These are phyloP conservation scores for Fraxinus ornus DNA, from an alignment of 305 asterid genomes.

Conservation along the genomic window DNA sequence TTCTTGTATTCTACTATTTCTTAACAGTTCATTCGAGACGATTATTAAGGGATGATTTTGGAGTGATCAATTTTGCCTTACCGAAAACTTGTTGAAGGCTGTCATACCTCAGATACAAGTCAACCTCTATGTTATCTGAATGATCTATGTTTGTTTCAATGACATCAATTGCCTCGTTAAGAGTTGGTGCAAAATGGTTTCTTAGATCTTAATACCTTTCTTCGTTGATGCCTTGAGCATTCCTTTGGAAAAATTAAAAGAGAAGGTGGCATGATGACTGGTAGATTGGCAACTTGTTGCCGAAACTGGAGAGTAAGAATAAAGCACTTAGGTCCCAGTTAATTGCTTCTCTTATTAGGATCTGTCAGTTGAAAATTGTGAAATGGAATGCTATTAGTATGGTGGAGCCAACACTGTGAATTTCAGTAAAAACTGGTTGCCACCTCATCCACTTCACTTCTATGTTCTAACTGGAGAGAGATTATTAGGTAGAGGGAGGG, in stretches of 20 bases:
- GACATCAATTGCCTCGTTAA: not conserved
- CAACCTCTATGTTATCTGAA: not conserved
- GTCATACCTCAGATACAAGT: not conserved
- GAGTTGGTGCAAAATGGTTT: not conserved
- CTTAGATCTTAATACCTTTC: not conserved
- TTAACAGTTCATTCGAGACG: not conserved
- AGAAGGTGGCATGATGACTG: not conserved
- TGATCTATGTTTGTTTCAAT: not conserved
- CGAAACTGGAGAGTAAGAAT: not conserved
- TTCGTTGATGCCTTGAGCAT: not conserved
- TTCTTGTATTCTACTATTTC: not conserved
- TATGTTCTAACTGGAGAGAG: not conserved
- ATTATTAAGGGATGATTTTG: not conserved
- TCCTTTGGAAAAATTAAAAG: not conserved
- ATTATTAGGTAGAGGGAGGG: not conserved
- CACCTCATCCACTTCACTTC: not conserved
- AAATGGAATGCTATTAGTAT: not conserved
- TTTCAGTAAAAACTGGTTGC: not conserved
- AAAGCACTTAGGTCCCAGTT: not conserved
- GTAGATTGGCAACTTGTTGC: not conserved
- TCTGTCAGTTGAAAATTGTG: not conserved
- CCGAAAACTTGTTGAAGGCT: not conserved
- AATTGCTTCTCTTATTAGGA: not conserved
- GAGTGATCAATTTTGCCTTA: not conserved
- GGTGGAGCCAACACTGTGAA: not conserved